Base-by-base conservation (phyloP, 2,329 filamentous ascomycete species). In the Cordyceps tenuipes region DNA sequence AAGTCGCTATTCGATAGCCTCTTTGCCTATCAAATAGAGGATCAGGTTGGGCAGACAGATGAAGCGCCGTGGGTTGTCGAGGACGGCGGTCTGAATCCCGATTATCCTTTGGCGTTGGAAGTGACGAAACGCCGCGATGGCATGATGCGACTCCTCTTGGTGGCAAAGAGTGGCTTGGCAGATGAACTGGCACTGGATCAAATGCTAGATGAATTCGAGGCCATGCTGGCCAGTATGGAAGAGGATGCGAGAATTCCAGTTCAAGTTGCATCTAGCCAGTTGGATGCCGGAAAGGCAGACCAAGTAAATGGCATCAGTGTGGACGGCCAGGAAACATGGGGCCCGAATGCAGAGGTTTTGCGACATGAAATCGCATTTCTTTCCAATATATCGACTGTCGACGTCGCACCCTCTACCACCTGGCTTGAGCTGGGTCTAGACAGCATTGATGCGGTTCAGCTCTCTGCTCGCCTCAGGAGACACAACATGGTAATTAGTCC, bases 371-470 rank as follows among this genome's bases (percentile, higher is more conserved):
- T 96, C 48, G 82, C 87, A 1, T 66, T 68, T 0, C 74, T 96
- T 5, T 82, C 86, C 1, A 80, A 79, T 0, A 68, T 86, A 0
- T 69, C 80, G 0, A 69, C 72, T 3, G 69, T 77, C 1, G 72
- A 79, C 0, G 75, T 96, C 43, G 70, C 74, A 1, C 80, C 82
- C 56, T 72, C 77, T 7, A 84, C 83, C 0, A 87, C 87, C 0
- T 83, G 97, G 12, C 86, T 95, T 44, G 86, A 93, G 65, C 79
- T 97, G 36, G 92, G 92, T 0, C 79, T 97, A 7, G 93, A 97
- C 75, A 96, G 92, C 67, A 95, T 97, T 61, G 92, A 97, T 71
- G 83, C 88, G 1, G 93, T 97, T 70, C 95, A 91, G 66, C 75
- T 97, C 0, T 88, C 89, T 0, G 86, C 90, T 0, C 81, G 85